Conservation (phyloP, 495 filamentous ascomycete species). For the Aspergillus coremiiformis region DNA sequence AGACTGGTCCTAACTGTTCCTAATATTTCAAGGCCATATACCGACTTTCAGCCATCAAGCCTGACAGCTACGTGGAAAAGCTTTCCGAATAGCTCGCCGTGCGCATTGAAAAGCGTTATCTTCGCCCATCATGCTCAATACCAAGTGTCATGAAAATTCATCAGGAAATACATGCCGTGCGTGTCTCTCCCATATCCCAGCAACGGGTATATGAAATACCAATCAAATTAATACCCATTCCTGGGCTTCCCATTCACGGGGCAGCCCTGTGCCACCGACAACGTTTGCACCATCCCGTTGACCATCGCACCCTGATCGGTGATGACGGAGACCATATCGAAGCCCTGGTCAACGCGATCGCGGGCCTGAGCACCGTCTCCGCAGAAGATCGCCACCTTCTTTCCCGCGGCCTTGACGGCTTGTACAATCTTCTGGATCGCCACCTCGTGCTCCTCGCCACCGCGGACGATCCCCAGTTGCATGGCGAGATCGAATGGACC, state of each 20-base stretch:
- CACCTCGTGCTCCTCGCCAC: slow-evolving; percentile 41
- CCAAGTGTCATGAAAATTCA: no score
- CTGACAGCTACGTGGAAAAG: no score
- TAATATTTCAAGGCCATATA: no score
- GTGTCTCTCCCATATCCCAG: no score
- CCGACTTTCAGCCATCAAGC: no score
- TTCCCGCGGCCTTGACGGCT: slow-evolving; percentile 59
- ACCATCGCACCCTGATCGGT: slow-evolving; percentile 52
- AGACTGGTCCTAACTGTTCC: no score
- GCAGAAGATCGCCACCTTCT: slow-evolving; percentile 74
- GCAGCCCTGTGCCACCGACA: slow-evolving; percentile 20
- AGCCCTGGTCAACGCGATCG: slow-evolving; percentile 58
- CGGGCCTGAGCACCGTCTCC: slow-evolving; percentile 55
- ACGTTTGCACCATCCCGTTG: slow-evolving; percentile 27
- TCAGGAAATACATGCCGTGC: no score
- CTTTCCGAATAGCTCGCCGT: no score
- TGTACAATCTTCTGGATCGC: slow-evolving; percentile 58
- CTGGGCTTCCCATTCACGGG: neutral
- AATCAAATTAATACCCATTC: neutral
- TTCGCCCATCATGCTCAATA: no score
- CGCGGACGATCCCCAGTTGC: slow-evolving; percentile 30
- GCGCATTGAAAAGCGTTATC: no score
- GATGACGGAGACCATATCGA: slow-evolving; percentile 65
- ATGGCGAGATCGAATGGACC: slow-evolving; percentile 52
- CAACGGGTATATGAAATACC: no score